Evolutionary conservation across 2,329 filamentous ascomycete genomes (phyloP).

Genomic region (Tolypocladium cylindrosporum): DNA sequence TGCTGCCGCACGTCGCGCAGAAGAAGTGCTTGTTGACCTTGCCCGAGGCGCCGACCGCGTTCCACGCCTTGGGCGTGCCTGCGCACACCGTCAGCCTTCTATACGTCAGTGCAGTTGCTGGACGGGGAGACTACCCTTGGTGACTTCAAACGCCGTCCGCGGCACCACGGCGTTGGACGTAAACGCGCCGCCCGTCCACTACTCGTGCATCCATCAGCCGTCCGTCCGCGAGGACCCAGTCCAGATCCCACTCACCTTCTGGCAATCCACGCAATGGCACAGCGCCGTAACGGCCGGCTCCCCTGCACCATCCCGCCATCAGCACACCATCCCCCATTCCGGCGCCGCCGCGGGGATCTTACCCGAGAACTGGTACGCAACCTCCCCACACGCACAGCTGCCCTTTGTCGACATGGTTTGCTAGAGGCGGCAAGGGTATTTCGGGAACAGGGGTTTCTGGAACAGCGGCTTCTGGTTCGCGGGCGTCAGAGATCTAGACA

Average conservation of each 20-base stretch:
- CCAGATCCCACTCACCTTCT: conserved; percentile 32
- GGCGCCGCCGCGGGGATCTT: conserved; percentile 2
- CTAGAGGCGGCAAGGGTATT: background rate
- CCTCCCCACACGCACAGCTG: conserved; percentile 26
- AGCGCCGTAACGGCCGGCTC: conserved; percentile 32
- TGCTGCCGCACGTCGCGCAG: conserved; percentile 39
- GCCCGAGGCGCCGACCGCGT: conserved; percentile 35
- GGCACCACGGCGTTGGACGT: conserved; percentile 44
- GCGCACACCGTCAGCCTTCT: conserved; percentile 5
- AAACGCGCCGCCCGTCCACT: conserved; percentile 43
- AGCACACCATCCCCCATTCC: background rate
- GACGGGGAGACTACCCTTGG: conserved; percentile 27
- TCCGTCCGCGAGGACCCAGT: no score
- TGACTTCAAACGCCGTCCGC: conserved; percentile 34
- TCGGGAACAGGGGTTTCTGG: background rate
- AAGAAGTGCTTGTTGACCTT: conserved; percentile 48
- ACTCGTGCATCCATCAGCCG: background rate
- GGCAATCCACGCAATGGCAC: conserved; percentile 44
- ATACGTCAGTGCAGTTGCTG: no score
- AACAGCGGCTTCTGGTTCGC: background rate
- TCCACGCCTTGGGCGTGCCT: conserved; percentile 37
- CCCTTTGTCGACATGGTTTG: conserved; percentile 12
- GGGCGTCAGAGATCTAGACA: background rate
- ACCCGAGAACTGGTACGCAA: conserved; percentile 24
- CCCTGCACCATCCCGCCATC: conserved; percentile 15